These are phyloP conservation scores for Testicularia cyperi DNA, from an alignment of 1,284 basidiomycete genomes.

Conservation along the genomic window DNA sequence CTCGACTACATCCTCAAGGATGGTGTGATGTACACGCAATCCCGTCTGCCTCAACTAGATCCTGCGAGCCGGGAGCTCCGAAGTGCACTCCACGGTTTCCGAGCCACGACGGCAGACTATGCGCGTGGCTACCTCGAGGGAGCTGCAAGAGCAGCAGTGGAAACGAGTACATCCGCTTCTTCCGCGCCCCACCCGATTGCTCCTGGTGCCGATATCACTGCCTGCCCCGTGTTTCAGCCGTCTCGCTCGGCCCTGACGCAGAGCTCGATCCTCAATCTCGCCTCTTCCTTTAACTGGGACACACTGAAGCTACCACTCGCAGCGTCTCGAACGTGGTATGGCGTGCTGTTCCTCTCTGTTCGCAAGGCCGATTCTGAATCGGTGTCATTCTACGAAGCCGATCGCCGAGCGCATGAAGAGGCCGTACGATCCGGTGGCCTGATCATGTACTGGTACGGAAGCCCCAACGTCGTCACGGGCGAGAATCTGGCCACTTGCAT, in stretches of 20 bases:
- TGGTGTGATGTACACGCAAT: conserved; percentile 40
- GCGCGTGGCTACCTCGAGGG: conserved; percentile 35
- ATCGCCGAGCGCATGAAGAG: conserved; percentile 50
- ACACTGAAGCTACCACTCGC: conserved; percentile 18
- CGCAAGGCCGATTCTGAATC: conserved; percentile 30
- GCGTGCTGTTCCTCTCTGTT: conserved; percentile 47
- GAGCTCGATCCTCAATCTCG: conserved; percentile 8
- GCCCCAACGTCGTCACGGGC: conserved; percentile 34
- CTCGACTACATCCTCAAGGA: conserved; percentile 14
- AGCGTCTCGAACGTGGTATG: conserved; percentile 40
- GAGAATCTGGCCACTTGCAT: conserved; percentile 54
- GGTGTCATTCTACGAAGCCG: conserved; percentile 43
- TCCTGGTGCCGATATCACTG: too few species aligned
- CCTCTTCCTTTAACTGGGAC: conserved; percentile 45
- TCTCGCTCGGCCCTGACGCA: too few species aligned
- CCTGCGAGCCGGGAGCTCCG: conserved; percentile 29
- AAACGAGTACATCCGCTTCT: too few species aligned
- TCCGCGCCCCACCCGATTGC: too few species aligned
- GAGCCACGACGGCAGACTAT: conserved; percentile 36
- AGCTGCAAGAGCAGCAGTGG: too few species aligned
- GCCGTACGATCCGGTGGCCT: conserved; percentile 45
- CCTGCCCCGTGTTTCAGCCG: conserved; percentile 44
- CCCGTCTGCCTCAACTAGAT: conserved; percentile 37
- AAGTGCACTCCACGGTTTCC: conserved; percentile 39
- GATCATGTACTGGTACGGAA: conserved; percentile 55